phyloP scores from a whole-genome alignment of 106 monocot genomes.

The Narthecium ossifragum region DNA sequence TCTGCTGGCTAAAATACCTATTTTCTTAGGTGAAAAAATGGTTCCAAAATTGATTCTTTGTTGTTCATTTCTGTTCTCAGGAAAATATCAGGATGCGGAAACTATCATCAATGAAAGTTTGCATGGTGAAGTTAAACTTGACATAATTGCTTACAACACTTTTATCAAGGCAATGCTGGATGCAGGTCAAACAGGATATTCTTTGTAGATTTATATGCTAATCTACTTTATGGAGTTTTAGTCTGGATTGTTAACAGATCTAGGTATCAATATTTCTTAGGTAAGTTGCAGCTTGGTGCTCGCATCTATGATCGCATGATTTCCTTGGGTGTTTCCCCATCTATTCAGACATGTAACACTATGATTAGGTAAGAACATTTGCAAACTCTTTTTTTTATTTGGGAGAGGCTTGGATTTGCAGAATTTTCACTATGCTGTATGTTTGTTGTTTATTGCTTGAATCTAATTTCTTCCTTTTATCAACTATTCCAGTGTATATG shows the following conservation, averaged over 20 bases:
- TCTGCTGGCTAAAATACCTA: no score
- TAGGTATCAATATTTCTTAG: no score
- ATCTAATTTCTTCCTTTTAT: neutral
- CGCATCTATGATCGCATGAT: constrained; percentile 79
- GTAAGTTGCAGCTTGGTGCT: constrained; percentile 70
- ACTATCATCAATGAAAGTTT: constrained; percentile 57
- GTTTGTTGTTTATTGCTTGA: neutral
- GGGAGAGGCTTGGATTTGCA: neutral
- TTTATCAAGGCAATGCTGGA: constrained; percentile 92
- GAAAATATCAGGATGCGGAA: constrained; percentile 74
- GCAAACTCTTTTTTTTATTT: no score
- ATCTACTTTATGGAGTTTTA: no score
- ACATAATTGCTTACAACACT: constrained; percentile 92
- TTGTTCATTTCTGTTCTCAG: constrained; percentile 36
- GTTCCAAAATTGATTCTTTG: no score
- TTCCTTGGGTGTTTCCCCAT: constrained; percentile 54
- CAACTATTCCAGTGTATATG: constrained; percentile 74
- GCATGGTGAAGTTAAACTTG: constrained; percentile 38
- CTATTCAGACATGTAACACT: constrained; percentile 85
- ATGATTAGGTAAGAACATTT: constrained; percentile 82
- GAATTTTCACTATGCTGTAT: neutral
- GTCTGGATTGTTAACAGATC: no score
- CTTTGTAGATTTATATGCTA: no score
- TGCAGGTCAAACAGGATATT: constrained; percentile 78
- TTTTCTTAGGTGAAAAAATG: no score